Base-by-base conservation (phyloP, 495 filamentous ascomycete species). In the Penicillium tannophilum region DNA sequence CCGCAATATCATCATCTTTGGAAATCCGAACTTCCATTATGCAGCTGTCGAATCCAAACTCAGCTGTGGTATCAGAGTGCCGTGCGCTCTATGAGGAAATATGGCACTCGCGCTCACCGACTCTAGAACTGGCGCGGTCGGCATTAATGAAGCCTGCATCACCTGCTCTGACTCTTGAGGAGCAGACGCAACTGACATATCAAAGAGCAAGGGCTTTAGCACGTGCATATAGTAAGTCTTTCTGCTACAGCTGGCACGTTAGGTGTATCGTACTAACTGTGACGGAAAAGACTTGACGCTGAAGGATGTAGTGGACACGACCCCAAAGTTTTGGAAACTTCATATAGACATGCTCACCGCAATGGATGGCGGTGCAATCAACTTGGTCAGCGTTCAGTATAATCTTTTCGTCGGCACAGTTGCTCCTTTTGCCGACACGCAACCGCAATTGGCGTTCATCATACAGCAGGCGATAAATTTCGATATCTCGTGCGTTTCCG, bases 381-480 rank as follows among this genome's bases (percentile, higher is more conserved):
- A 47, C 11, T 58, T 73, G 14, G 42, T 73, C 10, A 63, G 50
- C 42, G 72, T 75, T 17, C 74, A 77, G 42, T 72, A 65, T 67
- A 77, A 77, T 44, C 63, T 77, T 17, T 68, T 71, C 24, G 69
- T 67, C 12, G 74, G 74, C 23, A 77, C 72, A 16, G 63, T 75
- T 33, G 71, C 69, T n/a, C 61, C 59, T 35, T 77, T 63, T 59
- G 66, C 61, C 17, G 52, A n/a, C 1, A 59, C 39, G n/a, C 58
- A 66, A n/a, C 72, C 64, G 9, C 66, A 75, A 47, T 64, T 75
- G 23, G 41, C 28, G 5, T 47, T 52, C 19, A 44, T 75, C 8
- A 33, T 47, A 12, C 19, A 51, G 30, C 4, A n/a, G 3, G 48
- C 48, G 1, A 33, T 51, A 9, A 19, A n/a, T 10, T 12, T 51